phyloP scores from a whole-genome alignment of 192 early-diverging fungal genomes.

The Entophlyctis luteolus region DNA sequence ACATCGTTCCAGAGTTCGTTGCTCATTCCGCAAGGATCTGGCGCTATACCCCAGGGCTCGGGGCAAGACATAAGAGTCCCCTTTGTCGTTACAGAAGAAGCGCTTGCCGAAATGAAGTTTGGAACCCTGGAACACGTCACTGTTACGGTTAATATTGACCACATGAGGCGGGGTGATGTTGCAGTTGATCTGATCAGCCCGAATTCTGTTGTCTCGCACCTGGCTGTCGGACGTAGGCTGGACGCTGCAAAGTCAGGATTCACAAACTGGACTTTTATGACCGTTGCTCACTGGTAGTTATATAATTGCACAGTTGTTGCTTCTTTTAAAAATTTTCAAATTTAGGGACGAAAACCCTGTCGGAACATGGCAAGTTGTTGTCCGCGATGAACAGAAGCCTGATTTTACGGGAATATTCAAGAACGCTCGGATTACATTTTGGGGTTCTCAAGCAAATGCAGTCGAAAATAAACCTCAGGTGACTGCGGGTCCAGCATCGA shows the following conservation, averaged over 20 bases:
- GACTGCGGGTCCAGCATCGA: no score
- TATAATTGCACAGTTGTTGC: neutral
- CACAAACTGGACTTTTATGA: conserved; percentile 89
- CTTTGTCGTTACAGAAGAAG: neutral
- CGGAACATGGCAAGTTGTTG: conserved; percentile 68
- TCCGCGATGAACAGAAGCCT: conserved; percentile 31
- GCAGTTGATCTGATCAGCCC: conserved; percentile 80
- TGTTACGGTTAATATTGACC: conserved; percentile 76
- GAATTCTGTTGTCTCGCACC: conserved; percentile 54
- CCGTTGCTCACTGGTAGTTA: conserved; percentile 88
- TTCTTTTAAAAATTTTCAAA: neutral
- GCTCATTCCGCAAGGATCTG: neutral
- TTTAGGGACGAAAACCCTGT: conserved; percentile 82
- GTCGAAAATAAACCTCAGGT: conserved; percentile 2
- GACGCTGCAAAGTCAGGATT: conserved; percentile 72
- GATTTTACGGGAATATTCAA: conserved; percentile 24
- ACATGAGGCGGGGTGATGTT: conserved; percentile 80
- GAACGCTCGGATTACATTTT: conserved; percentile 38
- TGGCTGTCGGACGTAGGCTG: conserved; percentile 60
- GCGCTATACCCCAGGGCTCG: conserved; percentile 47
- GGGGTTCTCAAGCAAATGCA: conserved; percentile 12
- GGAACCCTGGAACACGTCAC: conserved; percentile 80
- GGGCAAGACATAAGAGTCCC: neutral
- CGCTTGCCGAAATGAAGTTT: conserved; percentile 29
- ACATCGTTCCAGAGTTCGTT: conserved; percentile 44